Evolutionary conservation across 345 rosid genomes (phyloP), one percentile per base, ranked within the genome.

Genomic region (Pistacia integerrima): DNA sequence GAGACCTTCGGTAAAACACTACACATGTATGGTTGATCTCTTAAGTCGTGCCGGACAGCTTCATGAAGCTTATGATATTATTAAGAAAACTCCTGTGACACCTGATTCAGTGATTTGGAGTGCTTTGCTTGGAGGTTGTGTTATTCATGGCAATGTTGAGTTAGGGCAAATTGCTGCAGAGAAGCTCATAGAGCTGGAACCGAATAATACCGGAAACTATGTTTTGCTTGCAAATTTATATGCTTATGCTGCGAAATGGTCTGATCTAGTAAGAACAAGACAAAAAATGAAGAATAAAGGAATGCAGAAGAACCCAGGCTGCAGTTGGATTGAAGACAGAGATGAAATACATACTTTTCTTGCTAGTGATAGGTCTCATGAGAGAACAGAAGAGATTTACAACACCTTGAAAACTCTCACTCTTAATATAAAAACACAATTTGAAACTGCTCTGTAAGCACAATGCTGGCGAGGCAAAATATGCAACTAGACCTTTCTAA

Each of bases 41-140:
- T 74, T 86, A 36, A 80, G 94, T 78, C 82, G 88, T 59, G 86
- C 87, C 20, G 90, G 89, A 12, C 62, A 70, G 71, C 76, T 88
- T 35, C 59, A 70, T 12, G 85, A 83, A 71, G 94, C 94, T 63
- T 82, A 81, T 69, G 81, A 81, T 18, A 70, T 85, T 30, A 80
- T 87, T 41, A 78, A 81, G 69, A 75, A 68, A 46, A 80, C 81
- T 82, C 88, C 90, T 0, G 30, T 87, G 67, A 77, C 80, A 64
- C 80, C 89, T 36, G 94, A 88, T 81, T 85, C 87, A 28, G 88
- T 88, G 68, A 72, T 78, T 55, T 88, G 94, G 92, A 84, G 88
- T 33, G 80, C 89, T 51, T 75, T 88, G 69, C 85, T 88, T 1
- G 76, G 82, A 12, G 90, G 90, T 12, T 90, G 88, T 55, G 83